Percentiles rank a stretch among this genome's conserved stretches.
Evolutionary conservation across 2,329 filamentous ascomycete genomes (phyloP).

Genomic region (Geosmithia flava): DNA sequence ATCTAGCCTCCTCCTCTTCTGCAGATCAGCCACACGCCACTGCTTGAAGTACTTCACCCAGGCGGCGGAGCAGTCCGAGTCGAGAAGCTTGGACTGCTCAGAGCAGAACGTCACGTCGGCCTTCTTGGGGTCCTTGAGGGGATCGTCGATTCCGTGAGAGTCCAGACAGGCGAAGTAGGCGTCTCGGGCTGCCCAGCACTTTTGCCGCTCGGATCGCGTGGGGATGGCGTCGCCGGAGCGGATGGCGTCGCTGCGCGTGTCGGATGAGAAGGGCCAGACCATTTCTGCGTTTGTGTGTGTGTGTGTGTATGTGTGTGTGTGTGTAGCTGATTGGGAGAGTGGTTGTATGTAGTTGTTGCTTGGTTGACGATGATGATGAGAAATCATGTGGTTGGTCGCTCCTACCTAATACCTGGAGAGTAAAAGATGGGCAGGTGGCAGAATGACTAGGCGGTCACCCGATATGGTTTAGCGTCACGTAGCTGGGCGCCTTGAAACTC

Average conservation of each 20-base stretch:
- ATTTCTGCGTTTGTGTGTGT: conserved; percentile 15
- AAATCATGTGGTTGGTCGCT: too few relatives aligned
- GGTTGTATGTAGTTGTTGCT: too few relatives aligned
- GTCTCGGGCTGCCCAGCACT: conserved; percentile 87
- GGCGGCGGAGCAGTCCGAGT: conserved; percentile 73
- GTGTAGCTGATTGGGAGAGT: background rate
- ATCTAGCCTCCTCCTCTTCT: conserved; percentile 69
- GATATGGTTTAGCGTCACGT: too few relatives aligned
- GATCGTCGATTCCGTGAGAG: conserved; percentile 66
- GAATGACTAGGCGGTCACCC: too few relatives aligned
- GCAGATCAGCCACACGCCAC: conserved; percentile 81
- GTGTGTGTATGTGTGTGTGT: background rate
- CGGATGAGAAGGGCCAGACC: conserved; percentile 34
- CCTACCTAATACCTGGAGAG: too few relatives aligned
- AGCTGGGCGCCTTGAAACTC: too few relatives aligned
- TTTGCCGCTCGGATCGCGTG: conserved; percentile 66
- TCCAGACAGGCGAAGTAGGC: conserved; percentile 82
- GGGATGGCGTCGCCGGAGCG: conserved; percentile 57
- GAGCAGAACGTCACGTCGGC: conserved; percentile 26
- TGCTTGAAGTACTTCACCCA: conserved; percentile 99
- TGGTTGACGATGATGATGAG: too few relatives aligned
- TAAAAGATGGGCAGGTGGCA: too few relatives aligned
- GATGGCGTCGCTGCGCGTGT: conserved; percentile 36
- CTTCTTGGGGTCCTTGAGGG: conserved; percentile 24
- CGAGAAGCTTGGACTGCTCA: conserved; percentile 45